Evolutionary conservation across 768 basidiomycete genomes (phyloP), one percentile per base, ranked within the genome.

Genomic region (Lactifluus echinatus): DNA sequence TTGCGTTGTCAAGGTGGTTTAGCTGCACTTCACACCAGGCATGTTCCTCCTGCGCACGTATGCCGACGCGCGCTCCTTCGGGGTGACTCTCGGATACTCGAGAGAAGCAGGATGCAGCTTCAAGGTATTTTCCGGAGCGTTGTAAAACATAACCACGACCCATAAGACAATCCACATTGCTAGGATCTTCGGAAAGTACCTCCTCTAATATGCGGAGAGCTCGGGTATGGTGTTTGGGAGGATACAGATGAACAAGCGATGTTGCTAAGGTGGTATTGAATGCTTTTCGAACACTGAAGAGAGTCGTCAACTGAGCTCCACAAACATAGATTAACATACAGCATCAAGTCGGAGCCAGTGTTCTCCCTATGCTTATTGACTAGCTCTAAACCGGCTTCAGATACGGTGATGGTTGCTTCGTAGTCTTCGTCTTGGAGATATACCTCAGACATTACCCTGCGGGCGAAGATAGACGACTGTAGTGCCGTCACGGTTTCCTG

Each of bases 191-290:
- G 2, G 72, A 63, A 0, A 98, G 78, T 15, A 95, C 76, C 4
- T 84, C 81, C 31, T 88, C 81, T 21, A 97, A 75, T 10, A 96
- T 76, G 17, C 77, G 73, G 24, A 85, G 72, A 1, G 96, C 95
- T 50, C 85, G 82, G 11, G 73, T 63, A 67, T 98, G 95, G 64
- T 97, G 87, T 64, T 93, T 93, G 0, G 95, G 95, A 28, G 94
- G 84, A 68, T 82, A 90, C 48, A 88, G 76, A 65, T 96, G 87
- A 3, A 92, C 87, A 15, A 96, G 76, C 4, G 89, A 82, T 0
- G 82, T 85, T 2, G 83, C 86, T 12, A 95, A 76, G 4, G 76
- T 75, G 11, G 83, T 76, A 57, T 92, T 83, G 66, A 96, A 81
- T 3, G 82, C 82, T 47, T 80, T 79, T 45, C 76, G 76, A 12